Base-by-base conservation (phyloP, 2,329 filamentous ascomycete species). In the Orbilia quercus region DNA sequence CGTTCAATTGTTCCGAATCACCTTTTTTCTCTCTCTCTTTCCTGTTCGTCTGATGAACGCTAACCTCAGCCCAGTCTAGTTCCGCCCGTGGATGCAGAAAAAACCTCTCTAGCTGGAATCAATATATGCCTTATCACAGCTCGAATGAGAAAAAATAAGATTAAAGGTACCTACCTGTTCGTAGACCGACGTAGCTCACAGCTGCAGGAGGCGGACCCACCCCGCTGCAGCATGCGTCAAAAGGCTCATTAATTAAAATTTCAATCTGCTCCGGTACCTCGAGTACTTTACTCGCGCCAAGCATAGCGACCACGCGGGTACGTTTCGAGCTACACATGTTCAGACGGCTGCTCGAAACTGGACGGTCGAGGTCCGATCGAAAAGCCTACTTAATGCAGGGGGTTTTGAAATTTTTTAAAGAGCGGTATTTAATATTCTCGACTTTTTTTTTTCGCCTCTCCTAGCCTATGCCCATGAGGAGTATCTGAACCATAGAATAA, bases 271-370 rank as follows among this genome's bases (percentile, higher is more conserved):
- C 31, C 20, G 47, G 20, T 50, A 48, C 9, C 2, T 50, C 47
- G 47, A n/a, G n/a, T n/a, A n/a, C n/a, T n/a, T n/a, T n/a, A n/a
- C n/a, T n/a, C n/a, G n/a, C n/a, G 67, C 67, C 67, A 72, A 72
- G 67, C 66, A 71, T 71, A 71, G 58, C 51, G 66, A 57, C 2
- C 51, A 16, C 50, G 28, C 40, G 44, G 40, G 42, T 42, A n/a
- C n/a, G n/a, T 31, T 69, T 53, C 36, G 53, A 45, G 51, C 51
- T 53, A 58, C 67, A 72, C 67, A 72, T 72, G 67, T 53, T 50
- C 59, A 54, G 67, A 65, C 40, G 11, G 59, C 53, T 40, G 54
- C 59, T 65, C 31, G 59, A 72, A 72, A 72, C 60, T 72, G 67
- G 67, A 50, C 45, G 40, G 51, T 63, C 48, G 48, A 51, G 45